Conservation (phyloP, 2,329 filamentous ascomycete species). For the Fusarium verrucosum region DNA sequence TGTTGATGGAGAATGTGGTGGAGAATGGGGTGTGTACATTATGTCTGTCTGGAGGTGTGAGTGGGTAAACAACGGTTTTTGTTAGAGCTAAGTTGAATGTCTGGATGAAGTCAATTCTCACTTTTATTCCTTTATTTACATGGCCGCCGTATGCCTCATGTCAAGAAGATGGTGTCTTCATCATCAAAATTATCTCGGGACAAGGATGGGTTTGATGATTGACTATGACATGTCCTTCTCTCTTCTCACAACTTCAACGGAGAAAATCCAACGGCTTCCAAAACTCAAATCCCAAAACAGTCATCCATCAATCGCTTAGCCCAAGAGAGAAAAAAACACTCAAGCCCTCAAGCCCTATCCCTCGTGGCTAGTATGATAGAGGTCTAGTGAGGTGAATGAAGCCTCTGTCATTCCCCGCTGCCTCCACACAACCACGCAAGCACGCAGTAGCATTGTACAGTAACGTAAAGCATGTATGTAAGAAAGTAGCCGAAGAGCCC, state of each 20-base stretch:
- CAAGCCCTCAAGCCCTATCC: constrained; percentile 28
- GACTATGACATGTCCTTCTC: not conserved
- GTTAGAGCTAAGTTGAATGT: constrained; percentile 25
- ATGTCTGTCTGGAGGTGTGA: not conserved
- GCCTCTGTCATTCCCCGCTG: constrained; percentile 31
- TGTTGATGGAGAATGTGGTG: constrained; percentile 15
- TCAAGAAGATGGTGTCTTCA: not conserved
- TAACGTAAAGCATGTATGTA: too few species aligned
- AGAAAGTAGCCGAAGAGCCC: constrained; percentile 9
- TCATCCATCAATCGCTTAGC: constrained; percentile 18
- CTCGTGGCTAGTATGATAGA: constrained; percentile 19
- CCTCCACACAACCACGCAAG: constrained; percentile 10
- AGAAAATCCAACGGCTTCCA: constrained; percentile 26
- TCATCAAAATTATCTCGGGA: too few species aligned
- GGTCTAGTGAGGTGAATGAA: constrained; percentile 21
- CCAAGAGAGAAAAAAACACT: not conserved
- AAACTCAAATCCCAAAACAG: constrained; percentile 28
- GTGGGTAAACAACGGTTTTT: constrained; percentile 17
- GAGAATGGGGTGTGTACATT: not conserved
- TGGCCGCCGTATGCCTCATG: not conserved
- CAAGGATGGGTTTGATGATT: not conserved
- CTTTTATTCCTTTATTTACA: not conserved
- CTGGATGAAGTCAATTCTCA: constrained; percentile 2
- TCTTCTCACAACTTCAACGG: not conserved
- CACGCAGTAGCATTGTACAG: too few species aligned